Percentiles rank a stretch among this genome's conserved stretches.
These are phyloP conservation scores for Leccinum angustisporum DNA, from an alignment of 1,284 basidiomycete species.

Conservation along the genomic window DNA sequence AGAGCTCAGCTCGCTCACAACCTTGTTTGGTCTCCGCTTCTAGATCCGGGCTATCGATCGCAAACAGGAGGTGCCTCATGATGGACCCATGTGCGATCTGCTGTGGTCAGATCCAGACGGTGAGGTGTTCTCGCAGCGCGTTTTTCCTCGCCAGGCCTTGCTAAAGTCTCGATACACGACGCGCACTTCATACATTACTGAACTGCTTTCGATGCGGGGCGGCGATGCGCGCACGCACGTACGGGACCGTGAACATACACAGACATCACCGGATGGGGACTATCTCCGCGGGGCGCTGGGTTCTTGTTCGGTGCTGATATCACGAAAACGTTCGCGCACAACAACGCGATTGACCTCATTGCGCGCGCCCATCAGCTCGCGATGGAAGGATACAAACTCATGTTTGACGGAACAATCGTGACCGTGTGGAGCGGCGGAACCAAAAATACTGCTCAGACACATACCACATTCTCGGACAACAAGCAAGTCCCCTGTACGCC, in stretches of 20 bases:
- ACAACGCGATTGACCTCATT: constrained; percentile 92
- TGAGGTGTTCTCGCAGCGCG: constrained; percentile 32
- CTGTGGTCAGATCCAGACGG: constrained; percentile 99
- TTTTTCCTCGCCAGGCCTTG: neutral
- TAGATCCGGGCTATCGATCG: constrained; percentile 95
- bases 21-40: constrained; percentile 18
- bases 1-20: constrained; percentile 21
- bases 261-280: constrained; percentile 93
- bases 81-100: constrained; percentile 98
- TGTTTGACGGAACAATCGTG: constrained; percentile 95
- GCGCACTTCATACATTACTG: neutral
- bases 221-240: neutral
- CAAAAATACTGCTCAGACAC: too few species aligned
- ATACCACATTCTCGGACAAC: too few species aligned
- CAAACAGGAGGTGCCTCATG: constrained; percentile 99
- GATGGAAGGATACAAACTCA: constrained; percentile 98
- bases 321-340: constrained; percentile 85
- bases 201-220: neutral
- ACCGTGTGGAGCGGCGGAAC: constrained; percentile 87
- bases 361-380: constrained; percentile 97
- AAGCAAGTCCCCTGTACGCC: too few species aligned
- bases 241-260: neutral
- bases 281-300: constrained; percentile 96
- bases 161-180: neutral
- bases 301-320: constrained; percentile 95